Base-by-base conservation (phyloP, 768 basidiomycete genomes). In the Lactifluus volemus region DNA sequence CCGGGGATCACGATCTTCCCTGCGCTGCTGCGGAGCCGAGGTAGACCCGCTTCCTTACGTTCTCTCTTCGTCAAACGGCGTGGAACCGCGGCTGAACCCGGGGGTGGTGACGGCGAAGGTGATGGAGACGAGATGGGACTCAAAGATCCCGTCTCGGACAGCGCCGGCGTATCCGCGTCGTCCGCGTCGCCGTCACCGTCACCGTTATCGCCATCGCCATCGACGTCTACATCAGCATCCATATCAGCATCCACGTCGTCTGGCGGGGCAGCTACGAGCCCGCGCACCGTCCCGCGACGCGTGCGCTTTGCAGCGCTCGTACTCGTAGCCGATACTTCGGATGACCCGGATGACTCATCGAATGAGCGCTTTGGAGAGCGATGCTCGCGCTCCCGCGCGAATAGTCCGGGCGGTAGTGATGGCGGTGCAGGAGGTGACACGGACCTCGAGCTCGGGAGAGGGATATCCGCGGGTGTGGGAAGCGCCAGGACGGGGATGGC, bases 1-100 rank as follows among this genome's bases (percentile, higher is more conserved):
- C 86, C 84, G 0, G 88, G 86, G 59, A 89, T 74, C 67, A 78
- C 67, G 59, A 78, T 79, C 76, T 79, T 86, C 41, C 87, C 87
- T 45, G 79, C 79, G 55, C 77, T 70, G 19, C 60, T 51, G 4
- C 80, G 75, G 0, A 76, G 68, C 69, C 84, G 88, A 0, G 87
- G 86, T 47, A 90, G 69, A 1, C 86, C 85, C 11, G 85, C 75
- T n/a, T 75, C 76, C 73, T 85, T 90, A 38, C 85, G 77, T 72
- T 92, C 82, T 21, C 88, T 74, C 51, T 84, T 74, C 7, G 88
- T 91, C 49, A 91, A 56, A 6, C 76, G 77, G 49, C 44, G 55
- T 9, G 55, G 25, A 41, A 73, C 77, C 64, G 75, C 73, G 5
- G 63, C 60, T 5, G 70, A 65, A 17, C 66, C 63, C 4, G 70